Base-by-base conservation (phyloP, 768 basidiomycete species). In the Roridomyces roridus region DNA sequence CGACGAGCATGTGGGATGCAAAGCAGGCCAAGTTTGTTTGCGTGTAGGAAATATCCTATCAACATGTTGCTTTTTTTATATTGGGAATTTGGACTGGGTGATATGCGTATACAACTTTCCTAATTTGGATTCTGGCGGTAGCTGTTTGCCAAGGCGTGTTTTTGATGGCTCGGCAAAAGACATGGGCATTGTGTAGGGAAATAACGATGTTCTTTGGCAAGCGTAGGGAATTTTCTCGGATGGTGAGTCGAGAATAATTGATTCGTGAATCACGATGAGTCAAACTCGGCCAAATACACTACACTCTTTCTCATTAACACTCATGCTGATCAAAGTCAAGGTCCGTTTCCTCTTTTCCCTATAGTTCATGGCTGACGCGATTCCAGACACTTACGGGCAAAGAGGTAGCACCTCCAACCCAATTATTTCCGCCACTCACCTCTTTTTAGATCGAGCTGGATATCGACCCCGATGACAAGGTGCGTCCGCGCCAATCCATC, bases 271-370 rank as follows among this genome's bases (percentile, higher is more conserved):
- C 43, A 46, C 42, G 21, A 20, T 29, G 51, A 28, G 34, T 45
- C 43, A 46, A 53, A 44, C 34, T 21, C 2, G 7, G 36, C 35
- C 45, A 51, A 51, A 51, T 31, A 51, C 2, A 2, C n/a, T n/a
- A n/a, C n/a, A n/a, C n/a, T n/a, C 14, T 47, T 12, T 52, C 55
- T 52, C 15, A 10, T 45, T 52, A 51, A 56, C 50, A 63, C 60
- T n/a, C 62, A 94, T 94, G 92, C 72, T 91, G 74, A 92, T 94
- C 77, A 94, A 94, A 83, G 91, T 94, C 68, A 94, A 93, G 88
- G 92, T 88, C 35, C 20, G 7, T 25, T 21, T 42, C 37, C 43
- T 43, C 64, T 26, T 45, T 17, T 14, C 37, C 55, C 49, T 23
- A 40, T 37, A 41, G 41, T 12, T 17, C 37, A 46, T 24, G 51